Evolutionary conservation across 768 basidiomycete genomes (phyloP).

Genomic region (Melanogaster broomeanus): DNA sequence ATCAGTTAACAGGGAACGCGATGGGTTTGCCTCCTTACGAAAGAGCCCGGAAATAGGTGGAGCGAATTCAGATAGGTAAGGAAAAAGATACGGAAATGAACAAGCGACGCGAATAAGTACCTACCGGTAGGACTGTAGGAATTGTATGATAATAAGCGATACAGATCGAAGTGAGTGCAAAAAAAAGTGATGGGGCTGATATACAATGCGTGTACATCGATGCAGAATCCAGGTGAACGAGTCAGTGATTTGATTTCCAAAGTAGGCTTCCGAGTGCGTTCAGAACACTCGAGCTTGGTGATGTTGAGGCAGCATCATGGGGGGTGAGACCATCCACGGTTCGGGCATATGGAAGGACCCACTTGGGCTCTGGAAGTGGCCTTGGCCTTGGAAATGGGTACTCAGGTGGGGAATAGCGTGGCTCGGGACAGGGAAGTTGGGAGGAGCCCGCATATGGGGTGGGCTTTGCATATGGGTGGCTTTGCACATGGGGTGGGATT

Average conservation of each 20-base stretch:
- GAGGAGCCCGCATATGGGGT: neutral
- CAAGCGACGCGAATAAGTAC: neutral
- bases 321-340: constrained; percentile 17
- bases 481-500: too few relatives aligned
- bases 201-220: constrained; percentile 12
- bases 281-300: constrained; percentile 12
- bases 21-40: too few relatives aligned
- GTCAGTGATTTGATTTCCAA: neutral
- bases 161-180: constrained; percentile 2
- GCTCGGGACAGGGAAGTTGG: constrained; percentile 1
- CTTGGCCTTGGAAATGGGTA: constrained; percentile 11
- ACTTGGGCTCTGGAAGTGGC: constrained; percentile 12
- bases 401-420: neutral
- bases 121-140: neutral
- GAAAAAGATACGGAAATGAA: neutral
- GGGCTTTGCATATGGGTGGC: too few relatives aligned
- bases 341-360: constrained; percentile 23
- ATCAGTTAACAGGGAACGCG: neutral
- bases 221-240: constrained; percentile 1
- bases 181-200: constrained; percentile 1
- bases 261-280: too few relatives aligned
- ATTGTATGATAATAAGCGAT: neutral
- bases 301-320: neutral
- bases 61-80: neutral
- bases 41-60: neutral